Conservation (phyloP, 441 rosid genomes). For the Oxalis stricta region DNA sequence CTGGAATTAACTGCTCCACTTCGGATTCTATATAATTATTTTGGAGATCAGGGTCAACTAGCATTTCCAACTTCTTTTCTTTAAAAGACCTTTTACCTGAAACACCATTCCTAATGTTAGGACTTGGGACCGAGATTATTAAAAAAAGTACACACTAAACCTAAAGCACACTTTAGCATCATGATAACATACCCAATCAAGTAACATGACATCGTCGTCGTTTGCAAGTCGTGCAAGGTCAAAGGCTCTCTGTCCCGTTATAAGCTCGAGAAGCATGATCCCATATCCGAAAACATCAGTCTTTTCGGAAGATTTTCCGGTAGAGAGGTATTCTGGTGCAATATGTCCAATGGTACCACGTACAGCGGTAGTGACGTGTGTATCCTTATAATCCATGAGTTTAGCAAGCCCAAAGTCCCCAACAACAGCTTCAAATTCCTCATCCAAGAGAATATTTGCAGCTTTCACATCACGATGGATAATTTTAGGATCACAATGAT, state of each 20-base stretch:
- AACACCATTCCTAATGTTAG: conserved; percentile 2
- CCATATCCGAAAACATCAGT: conserved; percentile 82
- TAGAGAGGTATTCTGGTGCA: conserved; percentile 78
- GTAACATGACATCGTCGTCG: conserved; percentile 80
- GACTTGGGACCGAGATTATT: too few relatives aligned
- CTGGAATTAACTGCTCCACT: conserved; percentile 81
- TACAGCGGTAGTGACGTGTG: conserved; percentile 80
- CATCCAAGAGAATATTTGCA: conserved; percentile 70
- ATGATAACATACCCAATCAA: conserved; percentile 55
- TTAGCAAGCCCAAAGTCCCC: conserved; percentile 84
- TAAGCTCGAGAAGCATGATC: conserved; percentile 76
- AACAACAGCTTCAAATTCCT: conserved; percentile 80
- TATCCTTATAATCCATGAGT: conserved; percentile 85
- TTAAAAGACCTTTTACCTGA: conserved; percentile 74
- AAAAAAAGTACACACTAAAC: background rate
- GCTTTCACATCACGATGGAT: conserved; percentile 88
- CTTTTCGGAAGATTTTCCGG: conserved; percentile 77
- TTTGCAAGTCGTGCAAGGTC: conserved; percentile 86
- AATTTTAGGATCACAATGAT: conserved; percentile 81
- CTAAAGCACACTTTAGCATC: background rate
- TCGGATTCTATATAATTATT: conserved; percentile 53
- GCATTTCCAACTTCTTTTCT: conserved; percentile 72
- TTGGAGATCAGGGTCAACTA: conserved; percentile 74
- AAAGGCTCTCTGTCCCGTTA: conserved; percentile 84
- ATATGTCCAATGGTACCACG: conserved; percentile 83